Evolutionary conservation across 2,329 filamentous ascomycete species (phyloP), one percentile per base, ranked within the genome.

Genomic region (Xylaria hypoxylon): DNA sequence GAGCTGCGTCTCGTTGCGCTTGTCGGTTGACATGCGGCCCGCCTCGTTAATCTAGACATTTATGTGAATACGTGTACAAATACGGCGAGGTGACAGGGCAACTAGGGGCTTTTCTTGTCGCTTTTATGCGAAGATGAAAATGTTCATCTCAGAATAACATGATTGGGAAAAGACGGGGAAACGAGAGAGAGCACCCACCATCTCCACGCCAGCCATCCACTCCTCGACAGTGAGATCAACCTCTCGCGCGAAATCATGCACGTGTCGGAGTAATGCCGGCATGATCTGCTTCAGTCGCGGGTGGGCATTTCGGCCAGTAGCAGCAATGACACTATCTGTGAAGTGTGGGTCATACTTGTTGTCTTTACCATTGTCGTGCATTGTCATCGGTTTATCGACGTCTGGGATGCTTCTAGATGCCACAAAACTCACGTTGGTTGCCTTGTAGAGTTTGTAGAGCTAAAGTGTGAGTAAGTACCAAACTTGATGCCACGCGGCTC

Each of bases 221-320:
- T 96, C 92, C 63, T 91, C 90, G n/a, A 88, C 84, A 7, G 91
- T 94, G 64, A 96, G 87, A 77, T 94, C 87, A 68, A 92, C 88
- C 78, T 96, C 92, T 53, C 92, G 89, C 44, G 90, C 88, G 78
- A 95, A 95, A 79, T 93, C 92, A 80, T 96, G 92, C 62, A 95
- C 83, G 80, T 95, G 92, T 62, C 83, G 84, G 76, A 94, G 89
- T 67, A 94, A 81, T 33, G 86, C 85, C 55, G 85, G 78, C 81
- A 95, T 85, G 76, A 95, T 85, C 72, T 89, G 83, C 65, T 89
- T 87, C 74, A 90, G 85, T 47, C 92, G 86, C 35, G 91, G 88
- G 69, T 86, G 82, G 10, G 91, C 90, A 69, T 90, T 87, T 70
- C 91, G 89, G 4, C 92, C 90, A 78, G 92, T 94, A 68, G 90